Base-by-base conservation (phyloP, 2,329 filamentous ascomycete species). In the Aspergillus niger region DNA sequence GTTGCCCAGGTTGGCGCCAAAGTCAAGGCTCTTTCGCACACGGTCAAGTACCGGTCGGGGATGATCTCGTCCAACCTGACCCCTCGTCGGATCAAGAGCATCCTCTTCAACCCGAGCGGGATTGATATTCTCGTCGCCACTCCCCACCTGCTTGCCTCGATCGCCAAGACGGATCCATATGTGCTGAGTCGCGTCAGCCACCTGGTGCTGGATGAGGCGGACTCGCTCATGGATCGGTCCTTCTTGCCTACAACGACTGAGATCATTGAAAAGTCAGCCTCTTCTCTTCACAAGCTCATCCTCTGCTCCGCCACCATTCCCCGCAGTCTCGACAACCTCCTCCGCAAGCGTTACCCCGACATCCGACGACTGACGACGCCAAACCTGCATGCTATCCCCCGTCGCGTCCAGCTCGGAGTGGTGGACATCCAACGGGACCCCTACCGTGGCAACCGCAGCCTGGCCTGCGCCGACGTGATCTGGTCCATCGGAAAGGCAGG, bases 271-370 rank as follows among this genome's bases (percentile, higher is more conserved):
- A 89, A 90, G 60, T 86, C 89, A 1, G 84, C 87, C 6, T 92
- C 94, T 0, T 95, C 92, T 0, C 79, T 98, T 50, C 86, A 91
- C 71, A 91, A 97, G 73, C 83, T 99, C 24, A 84, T 99, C 50
- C 86, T 98, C 65, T 99, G 95, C 81, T 98, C 94, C 3, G 95
- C 95, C 55, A 99, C 95, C 5, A 98, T 99, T 63, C 95, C 96
- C 2, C 87, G 89, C 65, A 91, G 91, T 67, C 85, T 99, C 17
- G 95, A 99, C 79, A 89, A 86, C 66, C 92, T 90, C 74, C 84
- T 99, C n/a, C 86, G 86, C 55, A 86, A 87, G 63, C 88, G 89
- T 64, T 97, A 93, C 75, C 94, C 95, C 0, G 83, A 91, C 67
- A 92, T 96, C 79, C 81, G 83, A 49, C 90, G 95, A 62, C 88